These are phyloP conservation scores for Petunia axillaris DNA, from an alignment of 257 asterid species.

Conservation along the genomic window DNA sequence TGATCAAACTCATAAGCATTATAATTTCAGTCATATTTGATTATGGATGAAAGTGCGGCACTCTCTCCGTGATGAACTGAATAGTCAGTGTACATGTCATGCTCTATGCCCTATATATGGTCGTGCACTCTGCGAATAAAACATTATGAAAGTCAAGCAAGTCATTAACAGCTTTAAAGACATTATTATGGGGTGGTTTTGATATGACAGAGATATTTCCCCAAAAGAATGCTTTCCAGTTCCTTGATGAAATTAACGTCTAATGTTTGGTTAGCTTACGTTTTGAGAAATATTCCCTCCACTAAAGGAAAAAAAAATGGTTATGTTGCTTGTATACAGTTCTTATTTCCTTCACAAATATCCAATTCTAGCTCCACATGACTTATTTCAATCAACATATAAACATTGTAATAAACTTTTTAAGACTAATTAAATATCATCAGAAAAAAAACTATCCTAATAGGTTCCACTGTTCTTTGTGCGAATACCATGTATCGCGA, in stretches of 20 bases:
- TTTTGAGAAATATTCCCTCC: not conserved
- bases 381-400: not conserved
- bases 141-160: not conserved
- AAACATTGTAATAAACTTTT: not conserved
- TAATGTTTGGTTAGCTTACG: too few relatives aligned
- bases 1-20: not conserved
- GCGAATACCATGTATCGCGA: not conserved
- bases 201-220: too few relatives aligned
- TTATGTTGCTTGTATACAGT: too few relatives aligned
- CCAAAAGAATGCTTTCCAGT: too few relatives aligned
- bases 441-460: not conserved
- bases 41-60: not conserved
- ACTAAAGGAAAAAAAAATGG: too few relatives aligned
- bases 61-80: not conserved
- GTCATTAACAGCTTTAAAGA: not conserved
- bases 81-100: not conserved
- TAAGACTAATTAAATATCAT: too few relatives aligned
- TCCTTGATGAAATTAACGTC: too few relatives aligned
- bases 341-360: not conserved
- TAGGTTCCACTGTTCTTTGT: not conserved
- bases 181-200: too few relatives aligned
- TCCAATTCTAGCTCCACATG: not conserved
- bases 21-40: not conserved
- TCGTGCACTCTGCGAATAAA: not conserved
- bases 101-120: not conserved